phyloP scores from a whole-genome alignment of 805 yeast species.

The Jamesozyma spencerorum region DNA sequence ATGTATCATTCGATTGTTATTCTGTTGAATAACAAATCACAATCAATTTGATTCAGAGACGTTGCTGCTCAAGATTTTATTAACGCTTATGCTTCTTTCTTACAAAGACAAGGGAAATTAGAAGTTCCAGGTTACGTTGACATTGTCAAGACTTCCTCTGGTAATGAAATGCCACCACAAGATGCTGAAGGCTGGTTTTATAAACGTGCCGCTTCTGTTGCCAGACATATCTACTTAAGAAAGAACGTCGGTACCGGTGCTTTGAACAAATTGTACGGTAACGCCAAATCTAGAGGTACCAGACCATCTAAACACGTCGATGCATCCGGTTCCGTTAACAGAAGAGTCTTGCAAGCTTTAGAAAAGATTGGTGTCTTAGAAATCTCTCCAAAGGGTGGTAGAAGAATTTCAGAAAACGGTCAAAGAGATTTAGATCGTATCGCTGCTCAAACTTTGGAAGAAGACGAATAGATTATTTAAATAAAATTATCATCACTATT shows the following conservation, averaged over 20 bases:
- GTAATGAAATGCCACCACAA: slow-evolving; percentile 99
- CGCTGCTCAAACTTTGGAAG: slow-evolving; percentile 95
- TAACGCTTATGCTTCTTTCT: slow-evolving; percentile 97
- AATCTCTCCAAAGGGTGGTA: slow-evolving; percentile 94
- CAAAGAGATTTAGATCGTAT: slow-evolving; percentile 99
- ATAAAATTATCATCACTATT: background rate
- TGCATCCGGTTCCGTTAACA: slow-evolving; percentile 98
- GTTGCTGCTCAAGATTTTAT: slow-evolving; percentile 99
- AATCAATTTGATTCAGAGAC: slow-evolving; percentile 73
- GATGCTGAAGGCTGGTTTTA: slow-evolving; percentile 99
- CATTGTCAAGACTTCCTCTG: slow-evolving; percentile 96
- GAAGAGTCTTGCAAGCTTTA: slow-evolving; percentile 93
- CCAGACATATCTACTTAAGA: slow-evolving; percentile 99
- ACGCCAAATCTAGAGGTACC: slow-evolving; percentile 97
- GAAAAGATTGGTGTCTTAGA: slow-evolving; percentile 96
- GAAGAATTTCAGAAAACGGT: slow-evolving; percentile 97
- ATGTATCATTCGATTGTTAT: no score
- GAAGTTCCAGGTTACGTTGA: slow-evolving; percentile 99
- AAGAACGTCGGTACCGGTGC: slow-evolving; percentile 98
- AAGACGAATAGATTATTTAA: slow-evolving; percentile 45
- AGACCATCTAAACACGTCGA: slow-evolving; percentile 97
- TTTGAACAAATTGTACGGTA: slow-evolving; percentile 97
- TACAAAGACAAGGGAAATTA: slow-evolving; percentile 99
- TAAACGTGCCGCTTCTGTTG: slow-evolving; percentile 99
- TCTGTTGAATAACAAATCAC: no score